Base-by-base conservation (phyloP, 2,329 filamentous ascomycete genomes). In the Claviceps cyperi region DNA sequence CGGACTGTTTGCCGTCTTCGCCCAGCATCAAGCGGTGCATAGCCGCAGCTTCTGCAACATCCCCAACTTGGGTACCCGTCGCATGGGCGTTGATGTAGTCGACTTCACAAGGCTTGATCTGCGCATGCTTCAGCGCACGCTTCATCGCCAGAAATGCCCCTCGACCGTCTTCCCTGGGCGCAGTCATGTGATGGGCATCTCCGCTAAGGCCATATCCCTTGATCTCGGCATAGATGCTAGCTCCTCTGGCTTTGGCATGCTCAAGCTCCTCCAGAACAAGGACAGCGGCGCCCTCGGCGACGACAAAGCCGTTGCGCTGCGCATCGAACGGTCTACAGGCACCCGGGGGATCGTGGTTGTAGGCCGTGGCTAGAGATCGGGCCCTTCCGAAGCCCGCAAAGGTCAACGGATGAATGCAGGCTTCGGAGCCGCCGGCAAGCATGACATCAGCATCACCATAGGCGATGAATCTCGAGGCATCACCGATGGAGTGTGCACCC, bases 31-130 rank as follows among this genome's bases (percentile, higher is more conserved):
- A 66, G 0, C 77, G 69, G 53, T 81, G 83, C 57, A 97, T 91
- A 0, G 92, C 92, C 7, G 73, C 70, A 47, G 91, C 91, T 68
- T 98, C 92, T 1, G 92, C 91, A 21, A 78, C 76, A 67, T 98
- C 92, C 0, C 92, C 92, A 2, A 97, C 75, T 6, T 74, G 66
- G 0, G 91, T 98, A 21, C 86, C 86, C 1, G 92, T 98, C 1
- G 91, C 92, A 62, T 98, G 92, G 1, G 92, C 92, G 60, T 97
- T 98, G 62, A 98, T 78, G 64, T 98, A 98, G 64, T 90, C 86
- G 4, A 98, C 81, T 40, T 81, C 69, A 0, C 67, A 67, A 0
- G 92, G 90, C 48, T 72, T 73, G 38, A 94, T 61, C 0, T 74
- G 67, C 0, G 89, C 88, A 60, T 86, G 78, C 58, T 75, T 80